phyloP scores from a whole-genome alignment of 2,329 filamentous ascomycete genomes.

The Lachnellula subtilissima region DNA sequence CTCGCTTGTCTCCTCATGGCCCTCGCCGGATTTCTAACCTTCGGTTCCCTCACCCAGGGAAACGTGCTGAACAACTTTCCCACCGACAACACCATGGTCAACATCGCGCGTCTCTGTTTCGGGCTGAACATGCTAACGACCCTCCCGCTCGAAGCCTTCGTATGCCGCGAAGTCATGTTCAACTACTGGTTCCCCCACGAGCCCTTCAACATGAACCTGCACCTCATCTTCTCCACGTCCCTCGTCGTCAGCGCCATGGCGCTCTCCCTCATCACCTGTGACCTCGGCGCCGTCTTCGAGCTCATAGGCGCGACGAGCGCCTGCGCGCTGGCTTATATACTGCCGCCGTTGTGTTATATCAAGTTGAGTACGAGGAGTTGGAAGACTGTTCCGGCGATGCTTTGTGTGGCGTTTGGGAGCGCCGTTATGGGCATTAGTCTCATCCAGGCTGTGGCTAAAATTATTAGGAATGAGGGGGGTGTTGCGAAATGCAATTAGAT shows the following conservation, averaged over 20 bases:
- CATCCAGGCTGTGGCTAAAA: conserved; percentile 66
- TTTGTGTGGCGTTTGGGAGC: conserved; percentile 71
- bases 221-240: conserved; percentile 79
- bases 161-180: conserved; percentile 94
- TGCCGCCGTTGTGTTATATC: conserved; percentile 92
- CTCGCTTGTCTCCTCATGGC: conserved; percentile 88
- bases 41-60: conserved; percentile 84
- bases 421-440: conserved; percentile 77
- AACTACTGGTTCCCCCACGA: conserved; percentile 64
- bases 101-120: conserved; percentile 90
- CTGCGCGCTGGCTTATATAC: conserved; percentile 88
- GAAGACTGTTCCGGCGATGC: conserved; percentile 67
- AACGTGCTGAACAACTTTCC: conserved; percentile 99
- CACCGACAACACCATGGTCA: conserved; percentile 84
- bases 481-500: conserved; percentile 21
- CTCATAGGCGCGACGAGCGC: conserved; percentile 93
- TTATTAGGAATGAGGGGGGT: conserved; percentile 37
- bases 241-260: conserved; percentile 76
- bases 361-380: conserved; percentile 77
- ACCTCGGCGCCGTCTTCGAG: conserved; percentile 91
- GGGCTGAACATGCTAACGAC: conserved; percentile 99
- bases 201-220: conserved; percentile 70
- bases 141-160: conserved; percentile 91
- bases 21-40: conserved; percentile 83
- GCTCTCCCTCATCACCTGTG: conserved; percentile 80